Evolutionary conservation across 306 rosid species (phyloP).

Genomic region (cucumber (Cucumis sativus)): Cucumber_9930_V3 NC_026657.2:38501001-38501500

Average conservation of each 20-base stretch:
- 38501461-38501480: neutral
- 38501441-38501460: neutral
- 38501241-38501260: conserved; percentile 48
- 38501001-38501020: neutral
- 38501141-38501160: neutral
- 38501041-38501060: neutral
- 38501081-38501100: conserved; percentile 51
- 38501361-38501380: neutral
- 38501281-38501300: conserved; percentile 57
- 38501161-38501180: neutral
- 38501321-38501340: no score
- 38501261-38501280: conserved; percentile 44
- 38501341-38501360: neutral
- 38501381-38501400: neutral
- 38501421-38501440: neutral
- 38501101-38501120: conserved; percentile 83
- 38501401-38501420: no score
- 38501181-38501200: conserved; percentile 9
- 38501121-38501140: conserved; percentile 6
- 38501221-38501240: conserved; percentile 59
- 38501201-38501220: conserved; percentile 85
- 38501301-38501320: conserved; percentile 6
- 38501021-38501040: conserved; percentile 52
- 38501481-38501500: neutral
- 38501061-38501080: conserved; percentile 49